A percentile compares a stretch with the other conserved stretches of the same genome.
These are phyloP conservation scores for Ogataea corticis DNA, from an alignment of 805 yeast genomes.

Conservation along the genomic window DNA sequence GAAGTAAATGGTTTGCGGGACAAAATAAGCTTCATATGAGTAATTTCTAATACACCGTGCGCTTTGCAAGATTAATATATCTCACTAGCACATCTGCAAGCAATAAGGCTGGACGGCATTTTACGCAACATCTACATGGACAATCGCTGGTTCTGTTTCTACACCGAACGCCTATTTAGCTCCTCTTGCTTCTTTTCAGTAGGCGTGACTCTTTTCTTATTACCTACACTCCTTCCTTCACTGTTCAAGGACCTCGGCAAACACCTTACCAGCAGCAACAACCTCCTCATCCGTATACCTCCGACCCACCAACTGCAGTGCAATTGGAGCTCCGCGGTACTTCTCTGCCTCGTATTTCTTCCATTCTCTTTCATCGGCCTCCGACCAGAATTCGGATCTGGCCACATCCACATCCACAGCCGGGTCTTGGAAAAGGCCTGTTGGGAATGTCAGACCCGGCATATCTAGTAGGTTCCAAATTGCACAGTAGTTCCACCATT, in stretches of 20 bases:
- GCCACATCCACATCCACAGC: slow-evolving; percentile 47
- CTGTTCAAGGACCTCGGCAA: slow-evolving; percentile 23
- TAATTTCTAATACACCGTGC: too few relatives aligned
- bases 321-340: slow-evolving; percentile 54
- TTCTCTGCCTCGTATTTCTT: slow-evolving; percentile 45
- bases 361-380: slow-evolving; percentile 48
- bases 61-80: too few relatives aligned
- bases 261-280: slow-evolving; percentile 36
- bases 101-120: too few relatives aligned
- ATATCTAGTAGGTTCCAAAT: slow-evolving; percentile 70
- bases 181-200: too few relatives aligned
- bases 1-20: too few relatives aligned
- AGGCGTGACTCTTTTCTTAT: too few relatives aligned
- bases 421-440: slow-evolving; percentile 58
- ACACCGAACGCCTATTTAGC: too few relatives aligned
- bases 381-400: slow-evolving; percentile 41
- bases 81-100: too few relatives aligned
- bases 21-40: too few relatives aligned
- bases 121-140: too few relatives aligned
- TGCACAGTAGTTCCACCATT: slow-evolving; percentile 79
- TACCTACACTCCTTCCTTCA: too few relatives aligned
- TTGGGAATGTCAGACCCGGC: slow-evolving; percentile 65
- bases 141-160: too few relatives aligned
- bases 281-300: slow-evolving; percentile 58
- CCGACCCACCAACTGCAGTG: slow-evolving; percentile 52